Percentiles rank a stretch among this genome's conserved stretches.
These are phyloP conservation scores for Alternaria triticina DNA, from an alignment of 2,329 filamentous ascomycete species.

Conservation along the genomic window DNA sequence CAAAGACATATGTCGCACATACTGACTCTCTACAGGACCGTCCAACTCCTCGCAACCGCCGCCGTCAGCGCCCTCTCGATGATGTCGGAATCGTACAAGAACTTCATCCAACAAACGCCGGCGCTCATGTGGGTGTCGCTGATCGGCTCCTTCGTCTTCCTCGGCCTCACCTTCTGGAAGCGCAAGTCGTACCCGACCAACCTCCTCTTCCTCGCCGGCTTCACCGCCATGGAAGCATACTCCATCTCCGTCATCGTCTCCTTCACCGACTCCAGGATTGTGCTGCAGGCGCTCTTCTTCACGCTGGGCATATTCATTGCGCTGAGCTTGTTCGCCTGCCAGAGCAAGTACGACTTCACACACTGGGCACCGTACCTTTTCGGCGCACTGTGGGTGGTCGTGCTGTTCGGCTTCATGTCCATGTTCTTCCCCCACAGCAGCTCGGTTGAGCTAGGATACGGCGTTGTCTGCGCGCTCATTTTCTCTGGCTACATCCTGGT, in stretches of 20 bases:
- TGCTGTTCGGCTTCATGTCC: constrained; percentile 92
- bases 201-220: constrained; percentile 86
- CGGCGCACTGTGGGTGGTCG: constrained; percentile 84
- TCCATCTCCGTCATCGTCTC: constrained; percentile 90
- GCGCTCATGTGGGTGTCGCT: constrained; percentile 89
- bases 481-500: constrained; percentile 96
- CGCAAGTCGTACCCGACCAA: constrained; percentile 84
- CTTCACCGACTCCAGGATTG: constrained; percentile 83
- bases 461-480: constrained; percentile 79
- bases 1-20: background rate
- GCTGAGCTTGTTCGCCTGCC: constrained; percentile 84
- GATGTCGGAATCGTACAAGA: constrained; percentile 77
- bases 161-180: constrained; percentile 50
- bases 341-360: constrained; percentile 98
- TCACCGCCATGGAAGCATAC: constrained; percentile 93
- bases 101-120: constrained; percentile 84
- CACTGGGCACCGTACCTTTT: constrained; percentile 96
- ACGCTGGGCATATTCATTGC: constrained; percentile 73
- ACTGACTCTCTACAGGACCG: constrained; percentile 62
- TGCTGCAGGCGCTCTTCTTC: constrained; percentile 87
- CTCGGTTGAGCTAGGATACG: constrained; percentile 85
- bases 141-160: constrained; percentile 44
- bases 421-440: constrained; percentile 86
- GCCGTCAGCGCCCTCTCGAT: constrained; percentile 84
- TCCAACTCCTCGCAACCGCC: constrained; percentile 86